Percentiles rank a stretch among this genome's conserved stretches.
Evolutionary conservation across 257 asterid species (phyloP).

Genomic region (Nicotiana tabacum): DNA sequence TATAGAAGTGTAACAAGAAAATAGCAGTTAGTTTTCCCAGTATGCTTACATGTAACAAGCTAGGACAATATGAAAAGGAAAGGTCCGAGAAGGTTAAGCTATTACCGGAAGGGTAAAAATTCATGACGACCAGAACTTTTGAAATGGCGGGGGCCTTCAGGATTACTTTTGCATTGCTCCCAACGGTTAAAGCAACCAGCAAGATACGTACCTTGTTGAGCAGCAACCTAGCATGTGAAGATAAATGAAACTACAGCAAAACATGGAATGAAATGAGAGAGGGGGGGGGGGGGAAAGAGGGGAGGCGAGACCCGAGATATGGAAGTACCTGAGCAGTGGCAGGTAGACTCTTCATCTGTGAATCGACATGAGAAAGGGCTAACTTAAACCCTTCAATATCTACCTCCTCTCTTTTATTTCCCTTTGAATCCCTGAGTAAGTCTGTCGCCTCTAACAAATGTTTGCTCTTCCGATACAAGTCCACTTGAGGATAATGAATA

Average conservation of each 20-base stretch:
- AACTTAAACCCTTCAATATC: slow-evolving; percentile 69
- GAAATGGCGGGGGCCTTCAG: slow-evolving; percentile 87
- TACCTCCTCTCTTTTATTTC: slow-evolving; percentile 67
- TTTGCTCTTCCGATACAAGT: slow-evolving; percentile 58
- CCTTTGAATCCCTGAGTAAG: slow-evolving; percentile 57
- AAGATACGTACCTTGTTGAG: slow-evolving; percentile 94
- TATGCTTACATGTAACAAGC: background rate
- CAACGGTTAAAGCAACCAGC: slow-evolving; percentile 89
- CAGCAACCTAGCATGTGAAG: slow-evolving; percentile 60
- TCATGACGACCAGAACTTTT: slow-evolving; percentile 95
- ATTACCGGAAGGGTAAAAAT: slow-evolving; percentile 81
- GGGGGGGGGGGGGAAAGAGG: background rate
- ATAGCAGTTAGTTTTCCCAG: background rate
- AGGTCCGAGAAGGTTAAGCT: background rate
- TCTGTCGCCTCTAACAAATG: slow-evolving; percentile 48
- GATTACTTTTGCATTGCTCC: slow-evolving; percentile 71
- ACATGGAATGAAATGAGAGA: background rate
- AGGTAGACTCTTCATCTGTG: slow-evolving; percentile 89
- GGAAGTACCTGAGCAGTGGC: slow-evolving; percentile 86
- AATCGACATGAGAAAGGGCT: slow-evolving; percentile 83
- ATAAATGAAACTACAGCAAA: background rate
- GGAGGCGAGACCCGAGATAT: background rate
- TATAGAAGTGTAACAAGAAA: background rate
- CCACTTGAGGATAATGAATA: slow-evolving; percentile 85
- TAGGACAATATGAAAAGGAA: background rate